phyloP scores from a whole-genome alignment of 1,284 basidiomycete species.

The Moesziomyces globuligerus region DNA sequence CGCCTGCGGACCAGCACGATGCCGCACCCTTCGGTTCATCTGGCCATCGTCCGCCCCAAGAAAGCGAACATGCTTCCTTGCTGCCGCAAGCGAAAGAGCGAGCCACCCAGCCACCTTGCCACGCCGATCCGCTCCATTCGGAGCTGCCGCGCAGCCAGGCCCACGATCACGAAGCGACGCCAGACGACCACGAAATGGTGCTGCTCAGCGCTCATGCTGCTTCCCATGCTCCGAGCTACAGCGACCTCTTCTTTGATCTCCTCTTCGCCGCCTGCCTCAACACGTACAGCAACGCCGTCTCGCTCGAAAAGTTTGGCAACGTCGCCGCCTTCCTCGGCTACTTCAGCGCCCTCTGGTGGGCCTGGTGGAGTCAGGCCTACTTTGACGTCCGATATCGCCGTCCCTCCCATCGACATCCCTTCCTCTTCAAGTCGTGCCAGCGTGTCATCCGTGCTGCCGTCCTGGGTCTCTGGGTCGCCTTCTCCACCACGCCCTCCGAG shows the following conservation, averaged over 20 bases:
- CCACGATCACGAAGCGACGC: not conserved
- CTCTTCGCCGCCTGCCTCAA: constrained; percentile 45
- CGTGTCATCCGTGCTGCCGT: constrained; percentile 31
- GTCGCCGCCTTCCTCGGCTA: constrained; percentile 41
- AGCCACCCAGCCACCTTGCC: not conserved
- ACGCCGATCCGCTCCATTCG: not conserved
- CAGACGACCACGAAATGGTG: constrained; percentile 6
- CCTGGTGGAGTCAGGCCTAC: constrained; percentile 45
- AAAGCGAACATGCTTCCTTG: constrained; percentile 6
- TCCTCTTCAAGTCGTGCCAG: constrained; percentile 26
- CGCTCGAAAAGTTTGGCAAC: constrained; percentile 24
- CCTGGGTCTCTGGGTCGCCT: constrained; percentile 44
- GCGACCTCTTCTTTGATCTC: constrained; percentile 48
- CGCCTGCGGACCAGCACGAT: not conserved
- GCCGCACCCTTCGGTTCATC: not conserved
- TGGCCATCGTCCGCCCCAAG: not conserved
- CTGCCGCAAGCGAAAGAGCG: constrained; percentile 5
- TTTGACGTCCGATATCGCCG: constrained; percentile 45
- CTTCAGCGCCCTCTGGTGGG: constrained; percentile 46
- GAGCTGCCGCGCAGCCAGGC: not conserved
- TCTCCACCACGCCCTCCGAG: constrained; percentile 45
- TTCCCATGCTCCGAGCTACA: constrained; percentile 30
- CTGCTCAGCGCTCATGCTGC: constrained; percentile 17
- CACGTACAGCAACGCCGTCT: constrained; percentile 38
- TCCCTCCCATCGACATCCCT: constrained; percentile 12